Evolutionary conservation across 192 early-diverging fungal species (phyloP).

Genomic region (Pilobolus umbonatus): DNA sequence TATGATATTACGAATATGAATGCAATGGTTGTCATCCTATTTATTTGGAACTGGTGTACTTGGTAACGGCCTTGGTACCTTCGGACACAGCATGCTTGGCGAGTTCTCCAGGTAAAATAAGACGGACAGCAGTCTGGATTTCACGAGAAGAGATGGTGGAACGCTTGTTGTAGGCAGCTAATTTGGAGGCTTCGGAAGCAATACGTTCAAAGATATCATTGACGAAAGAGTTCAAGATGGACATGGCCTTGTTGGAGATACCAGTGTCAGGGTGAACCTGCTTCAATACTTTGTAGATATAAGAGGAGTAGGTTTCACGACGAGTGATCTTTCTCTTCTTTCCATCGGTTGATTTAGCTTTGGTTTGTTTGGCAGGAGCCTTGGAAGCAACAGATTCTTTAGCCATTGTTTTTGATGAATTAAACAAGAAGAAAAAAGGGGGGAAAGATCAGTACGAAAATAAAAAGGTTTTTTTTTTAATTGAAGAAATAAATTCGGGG

Average conservation of each 20-base stretch:
- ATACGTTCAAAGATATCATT: slow-evolving; percentile 96
- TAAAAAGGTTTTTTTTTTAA: slow-evolving; percentile 94
- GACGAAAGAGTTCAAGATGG: slow-evolving; percentile 94
- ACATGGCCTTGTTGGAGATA: slow-evolving; percentile 98
- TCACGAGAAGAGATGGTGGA: slow-evolving; percentile 87
- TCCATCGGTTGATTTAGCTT: slow-evolving; percentile 53
- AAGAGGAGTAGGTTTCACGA: slow-evolving; percentile 90
- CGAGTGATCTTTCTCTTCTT: slow-evolving; percentile 68
- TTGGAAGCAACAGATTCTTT: slow-evolving; percentile 69
- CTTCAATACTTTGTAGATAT: slow-evolving; percentile 97
- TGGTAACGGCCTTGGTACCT: slow-evolving; percentile 97
- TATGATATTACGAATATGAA: no score
- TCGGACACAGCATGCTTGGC: slow-evolving; percentile 97
- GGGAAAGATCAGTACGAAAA: slow-evolving; percentile 94
- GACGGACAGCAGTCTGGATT: slow-evolving; percentile 67
- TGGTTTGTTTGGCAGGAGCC: slow-evolving; percentile 66
- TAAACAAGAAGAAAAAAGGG: background rate
- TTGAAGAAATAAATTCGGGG: slow-evolving; percentile 48
- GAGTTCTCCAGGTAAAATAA: slow-evolving; percentile 79
- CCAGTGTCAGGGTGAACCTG: slow-evolving; percentile 96
- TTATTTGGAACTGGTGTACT: slow-evolving; percentile 85
- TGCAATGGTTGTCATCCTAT: no score
- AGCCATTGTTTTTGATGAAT: background rate
- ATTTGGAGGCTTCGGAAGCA: slow-evolving; percentile 65
- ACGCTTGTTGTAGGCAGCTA: slow-evolving; percentile 83